Percentiles rank a stretch among this genome's conserved stretches.
These are phyloP conservation scores for Pyrenophora teres DNA, from an alignment of 2,329 filamentous ascomycete genomes.

Conservation along the genomic window DNA sequence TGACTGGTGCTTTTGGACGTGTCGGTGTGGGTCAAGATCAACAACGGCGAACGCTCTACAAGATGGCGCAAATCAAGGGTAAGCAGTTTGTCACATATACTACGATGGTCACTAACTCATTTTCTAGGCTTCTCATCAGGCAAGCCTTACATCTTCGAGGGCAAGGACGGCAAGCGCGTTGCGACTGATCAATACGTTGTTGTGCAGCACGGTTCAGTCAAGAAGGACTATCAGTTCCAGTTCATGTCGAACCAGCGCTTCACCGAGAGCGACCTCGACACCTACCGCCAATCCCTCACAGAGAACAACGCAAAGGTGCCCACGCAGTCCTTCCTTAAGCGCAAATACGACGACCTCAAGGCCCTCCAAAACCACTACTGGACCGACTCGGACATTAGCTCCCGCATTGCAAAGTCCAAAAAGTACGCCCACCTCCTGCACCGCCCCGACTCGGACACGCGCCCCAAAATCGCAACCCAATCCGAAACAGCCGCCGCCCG, in stretches of 20 bases:
- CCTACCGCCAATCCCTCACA: constrained; percentile 75
- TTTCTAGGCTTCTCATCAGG: constrained; percentile 72
- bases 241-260: constrained; percentile 84
- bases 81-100: constrained; percentile 27
- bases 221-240: constrained; percentile 87
- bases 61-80: constrained; percentile 88
- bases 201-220: constrained; percentile 79
- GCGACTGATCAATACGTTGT: constrained; percentile 84
- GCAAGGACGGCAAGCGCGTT: constrained; percentile 73
- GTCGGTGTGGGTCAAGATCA: constrained; percentile 81
- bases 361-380: constrained; percentile 76
- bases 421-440: constrained; percentile 57
- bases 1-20: constrained; percentile 83
- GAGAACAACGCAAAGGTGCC: constrained; percentile 72
- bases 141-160: constrained; percentile 81
- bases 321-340: constrained; percentile 68
- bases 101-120: constrained; percentile 27
- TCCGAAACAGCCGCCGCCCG: constrained; percentile 74
- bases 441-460: constrained; percentile 68
- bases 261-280: constrained; percentile 82
- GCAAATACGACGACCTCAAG: constrained; percentile 83
- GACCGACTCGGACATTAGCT: constrained; percentile 80
- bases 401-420: constrained; percentile 72
- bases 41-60: constrained; percentile 77
- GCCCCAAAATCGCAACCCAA: constrained; percentile 59